Conservation (phyloP, 1,139 yeast genomes). For the Petasospora rhodanensis region DNA sequence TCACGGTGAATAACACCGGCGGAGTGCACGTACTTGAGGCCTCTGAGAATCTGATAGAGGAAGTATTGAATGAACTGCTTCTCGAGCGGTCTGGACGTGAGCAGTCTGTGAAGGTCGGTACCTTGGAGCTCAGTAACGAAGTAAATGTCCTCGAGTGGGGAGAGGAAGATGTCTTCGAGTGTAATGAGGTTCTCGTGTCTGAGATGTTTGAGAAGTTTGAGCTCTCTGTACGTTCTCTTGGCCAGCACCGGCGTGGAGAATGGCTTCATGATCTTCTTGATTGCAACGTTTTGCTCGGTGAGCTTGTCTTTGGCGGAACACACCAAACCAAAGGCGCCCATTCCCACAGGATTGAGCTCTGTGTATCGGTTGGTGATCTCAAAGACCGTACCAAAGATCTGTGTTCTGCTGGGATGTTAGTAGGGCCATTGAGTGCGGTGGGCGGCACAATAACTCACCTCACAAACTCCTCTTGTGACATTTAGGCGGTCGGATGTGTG, state of each 20-base stretch:
- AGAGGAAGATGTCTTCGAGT: constrained; percentile 86
- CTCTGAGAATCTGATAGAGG: constrained; percentile 88
- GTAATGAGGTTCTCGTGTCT: constrained; percentile 94
- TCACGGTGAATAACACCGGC: constrained; percentile 98
- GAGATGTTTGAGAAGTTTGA: constrained; percentile 86
- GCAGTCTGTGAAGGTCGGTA: constrained; percentile 86
- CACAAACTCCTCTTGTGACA: constrained; percentile 18
- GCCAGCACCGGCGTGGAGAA: constrained; percentile 93
- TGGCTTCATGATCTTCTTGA: constrained; percentile 96
- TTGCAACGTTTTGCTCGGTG: constrained; percentile 92
- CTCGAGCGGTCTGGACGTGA: constrained; percentile 90
- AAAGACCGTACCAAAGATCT: constrained; percentile 76
- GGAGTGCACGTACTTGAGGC: constrained; percentile 91
- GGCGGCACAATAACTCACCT: constrained; percentile 6
- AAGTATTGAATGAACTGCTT: constrained; percentile 96
- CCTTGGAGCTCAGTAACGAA: constrained; percentile 97
- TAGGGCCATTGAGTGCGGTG: too few relatives aligned
- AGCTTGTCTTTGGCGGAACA: constrained; percentile 93
- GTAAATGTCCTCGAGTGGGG: constrained; percentile 94
- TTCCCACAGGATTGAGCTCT: constrained; percentile 94
- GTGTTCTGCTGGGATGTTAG: constrained; percentile 44
- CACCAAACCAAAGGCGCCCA: constrained; percentile 98
- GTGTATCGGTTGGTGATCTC: constrained; percentile 90
- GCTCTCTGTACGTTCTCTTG: constrained; percentile 92
- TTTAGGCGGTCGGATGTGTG: not conserved